Base-by-base conservation (phyloP, 768 basidiomycete species). In the Butyriboletus loyo region DNA sequence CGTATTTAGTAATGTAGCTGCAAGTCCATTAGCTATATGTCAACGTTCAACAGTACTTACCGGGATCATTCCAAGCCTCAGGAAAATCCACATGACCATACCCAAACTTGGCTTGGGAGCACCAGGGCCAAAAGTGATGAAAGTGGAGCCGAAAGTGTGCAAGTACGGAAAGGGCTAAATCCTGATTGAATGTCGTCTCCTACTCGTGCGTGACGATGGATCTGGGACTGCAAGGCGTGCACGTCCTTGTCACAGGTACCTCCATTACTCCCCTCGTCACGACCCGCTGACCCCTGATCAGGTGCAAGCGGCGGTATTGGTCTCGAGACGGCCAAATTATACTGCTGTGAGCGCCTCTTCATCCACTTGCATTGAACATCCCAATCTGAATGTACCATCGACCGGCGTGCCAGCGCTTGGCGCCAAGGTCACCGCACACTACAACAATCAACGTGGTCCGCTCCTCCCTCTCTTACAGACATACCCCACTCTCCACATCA, bases 231-330 rank as follows among this genome's bases (percentile, higher is more conserved):
- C 64, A 77, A 49, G 73, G 73, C 41, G 79, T 84, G 7, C 86
- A 87, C 63, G 83, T 86, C 45, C 73, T 87, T 5, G 73, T 87
- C 21, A 86, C 85, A 47, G 85, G 85, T 83, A 49, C 28, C 7
- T 2, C 22, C 24, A 17, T 27, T 3, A 1, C 5, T 27, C 31
- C 2, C 7, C 15, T 19, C 6, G 22, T 37, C 24, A 38, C 13
- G 13, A 25, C 25, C 3, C 30, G 30, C 27, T 51, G 37, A 53
- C 49, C 17, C 5, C 11, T 38, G 19, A 24, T 82, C 63, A 84
- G 88, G 88, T 44, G 86, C 87, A 2, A 87, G 83, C 58, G 87
- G 87, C 4, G 87, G 86, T 1, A 89, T 91, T 31, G 88, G 88
- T 9, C 72, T 87, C 1, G 83, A 80, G 58, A 86, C 83, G 4